Evolutionary conservation across 2,329 filamentous ascomycete genomes (phyloP), one percentile per base, ranked within the genome.

Genomic region (Xylariaceae sp.): DNA sequence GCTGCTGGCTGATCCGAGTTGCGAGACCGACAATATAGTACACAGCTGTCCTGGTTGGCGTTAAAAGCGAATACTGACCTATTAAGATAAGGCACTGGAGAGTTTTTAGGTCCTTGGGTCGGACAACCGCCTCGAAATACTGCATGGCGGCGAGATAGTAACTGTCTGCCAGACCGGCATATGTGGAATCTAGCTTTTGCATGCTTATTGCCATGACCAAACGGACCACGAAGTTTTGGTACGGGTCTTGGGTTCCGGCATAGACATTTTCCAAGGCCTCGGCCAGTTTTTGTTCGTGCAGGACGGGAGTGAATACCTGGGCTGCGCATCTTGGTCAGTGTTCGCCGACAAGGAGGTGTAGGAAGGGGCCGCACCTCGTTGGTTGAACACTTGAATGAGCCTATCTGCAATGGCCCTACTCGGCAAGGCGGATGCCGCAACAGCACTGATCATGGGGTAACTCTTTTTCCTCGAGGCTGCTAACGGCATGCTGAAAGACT

Each of bases 171-270:
- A 97, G 76, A 19, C 92, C 92, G n/a, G 92, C 91, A 69, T 94
- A 97, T 59, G 89, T 86, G 0, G 87, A 83, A 66, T 92, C 90
- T 63, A 97, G 79, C 70, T 95, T 96, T 71, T 97, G 93, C 71
- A 97, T 82, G 68, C 90, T 93, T 64, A 97, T 96, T 31, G 94
- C 93, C 65, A 97, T 85, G 48, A 97, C 90, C 83, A 97, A 92
- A 52, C 90, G 86, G 46, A 95, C 75, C 42, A 93, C 82, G 63
- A 97, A 97, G 63, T 94, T 91, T 66, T 92, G 86, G 68, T 92
- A 93, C 0, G 90, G 79, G 61, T 96, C 89, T 5, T 74, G 79
- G 49, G 85, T 87, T 45, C 88, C 88, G 55, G 81, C 78, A 66
- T 93, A 95, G 4, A 96, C 90, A 31, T 87, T 86, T 50, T 95